Percentiles rank a stretch among this genome's conserved stretches.
These are phyloP conservation scores for Westerdykella aurantiaca DNA, from an alignment of 2,329 filamentous ascomycete genomes.

Conservation along the genomic window DNA sequence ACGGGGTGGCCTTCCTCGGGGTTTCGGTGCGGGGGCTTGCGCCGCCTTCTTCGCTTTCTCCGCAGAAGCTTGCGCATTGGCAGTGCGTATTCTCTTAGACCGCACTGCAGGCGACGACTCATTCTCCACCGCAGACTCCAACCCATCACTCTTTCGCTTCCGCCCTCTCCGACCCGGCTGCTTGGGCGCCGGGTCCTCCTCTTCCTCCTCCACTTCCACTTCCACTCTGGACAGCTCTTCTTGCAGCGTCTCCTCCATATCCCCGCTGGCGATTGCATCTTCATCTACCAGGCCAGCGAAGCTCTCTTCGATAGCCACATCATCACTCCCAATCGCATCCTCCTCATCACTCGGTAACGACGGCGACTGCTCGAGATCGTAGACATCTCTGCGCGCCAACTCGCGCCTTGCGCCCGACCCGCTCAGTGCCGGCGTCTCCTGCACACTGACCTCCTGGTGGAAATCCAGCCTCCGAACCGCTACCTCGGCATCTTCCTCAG, in stretches of 20 bases:
- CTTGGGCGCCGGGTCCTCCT: conserved; percentile 16
- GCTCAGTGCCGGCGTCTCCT: conserved; percentile 29
- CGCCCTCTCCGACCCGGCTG: conserved; percentile 7
- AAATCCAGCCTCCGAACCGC: conserved; percentile 48
- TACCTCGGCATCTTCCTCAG: neutral
- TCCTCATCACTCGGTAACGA: conserved; percentile 20
- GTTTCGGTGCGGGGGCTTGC: conserved; percentile 10
- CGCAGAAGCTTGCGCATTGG: conserved; percentile 6
- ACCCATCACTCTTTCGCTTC: conserved; percentile 10
- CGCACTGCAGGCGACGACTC: conserved; percentile 7
- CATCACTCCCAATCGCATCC: conserved; percentile 12
- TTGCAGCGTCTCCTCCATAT: conserved; percentile 9
- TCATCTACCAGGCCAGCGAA: conserved; percentile 25
- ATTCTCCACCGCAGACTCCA: conserved; percentile 14
- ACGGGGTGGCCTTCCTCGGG: conserved; percentile 5
- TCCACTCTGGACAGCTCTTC: conserved; percentile 5
- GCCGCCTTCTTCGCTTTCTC: conserved; percentile 17
- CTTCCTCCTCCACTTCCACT: conserved; percentile 23
- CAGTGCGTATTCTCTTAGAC: conserved; percentile 3
- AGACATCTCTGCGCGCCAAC: conserved; percentile 19
- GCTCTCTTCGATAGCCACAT: conserved; percentile 25
- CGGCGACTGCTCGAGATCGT: conserved; percentile 32
- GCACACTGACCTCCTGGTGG: conserved; percentile 35
- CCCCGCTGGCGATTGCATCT: conserved; percentile 18
- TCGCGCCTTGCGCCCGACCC: conserved; percentile 26